Evolutionary conservation across 108 stramenopile species (phyloP), one percentile per base, ranked within the genome.

Genomic region (Conticribra weissflogii): DNA sequence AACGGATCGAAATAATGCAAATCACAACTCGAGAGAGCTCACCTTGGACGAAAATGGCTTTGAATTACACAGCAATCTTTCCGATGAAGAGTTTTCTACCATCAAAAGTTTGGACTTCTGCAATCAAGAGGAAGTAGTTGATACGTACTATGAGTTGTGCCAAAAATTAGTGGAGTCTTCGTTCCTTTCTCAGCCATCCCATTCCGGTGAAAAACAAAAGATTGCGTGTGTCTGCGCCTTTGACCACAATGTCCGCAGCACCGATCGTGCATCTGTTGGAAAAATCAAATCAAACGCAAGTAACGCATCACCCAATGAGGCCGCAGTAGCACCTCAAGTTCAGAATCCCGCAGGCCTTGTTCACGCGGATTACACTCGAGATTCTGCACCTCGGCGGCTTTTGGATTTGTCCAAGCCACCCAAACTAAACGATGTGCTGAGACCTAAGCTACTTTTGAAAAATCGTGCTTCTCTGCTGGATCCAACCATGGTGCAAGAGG

Each of bases 171-270:
- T 87, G 17, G 25, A 45, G 3, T n/a, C n/a, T n/a, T n/a, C n/a
- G n/a, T n/a, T n/a, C n/a, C n/a, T n/a, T n/a, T n/a, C n/a, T 34
- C 59, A 2, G 47, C 18, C 24, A 55, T 70, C 9, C 18, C 21
- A 23, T 17, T 45, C 36, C 24, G 16, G 12, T 28, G 23, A 54
- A 24, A 56, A n/a, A 30, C 45, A 54, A 67, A 34, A 48, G 12
- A 71, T 79, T 36, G 57, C 56, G 44, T 47, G 66, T 25, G 77
- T 84, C 4, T 61, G 58, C 21, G 83, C 86, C 3, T 86, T 86
- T 72, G 86, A 86, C 71, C 86, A 86, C 81, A 86, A 86, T 60
- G 81, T 88, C 0, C 51, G 85, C 50, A 78, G 75, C 21, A 71
- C 19, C 21, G 61, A 66, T 17, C 27, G 48, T 24, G 58, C 52